Conservation (phyloP, 345 rosid genomes). For the Populus pruinosa region DNA sequence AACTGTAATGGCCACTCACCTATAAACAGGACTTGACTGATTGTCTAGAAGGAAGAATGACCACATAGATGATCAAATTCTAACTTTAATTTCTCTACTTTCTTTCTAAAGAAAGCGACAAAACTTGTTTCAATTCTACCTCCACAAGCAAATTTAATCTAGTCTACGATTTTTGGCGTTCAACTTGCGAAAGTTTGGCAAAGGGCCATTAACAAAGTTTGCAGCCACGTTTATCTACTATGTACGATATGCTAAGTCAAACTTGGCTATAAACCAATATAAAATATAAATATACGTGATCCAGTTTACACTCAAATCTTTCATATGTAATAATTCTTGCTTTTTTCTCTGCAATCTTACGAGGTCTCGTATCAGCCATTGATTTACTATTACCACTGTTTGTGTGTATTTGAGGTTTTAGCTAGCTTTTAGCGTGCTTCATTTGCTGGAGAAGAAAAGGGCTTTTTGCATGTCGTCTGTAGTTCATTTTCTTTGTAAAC, state of each 20-base stretch:
- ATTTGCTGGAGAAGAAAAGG: constrained; percentile 51
- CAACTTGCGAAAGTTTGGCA: constrained; percentile 53
- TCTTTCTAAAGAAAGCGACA: constrained; percentile 15
- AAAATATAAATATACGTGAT: constrained; percentile 3
- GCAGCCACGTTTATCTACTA: constrained; percentile 48
- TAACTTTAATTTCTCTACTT: background rate
- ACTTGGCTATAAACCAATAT: constrained; percentile 14
- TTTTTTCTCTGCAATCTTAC: constrained; percentile 22
- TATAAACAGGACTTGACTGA: background rate
- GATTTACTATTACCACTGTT: background rate
- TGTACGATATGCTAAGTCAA: constrained; percentile 52
- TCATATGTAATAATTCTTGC: background rate
- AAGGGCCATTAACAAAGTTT: constrained; percentile 41
- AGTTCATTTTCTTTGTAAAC: constrained; percentile 27
- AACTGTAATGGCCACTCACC: constrained; percentile 24
- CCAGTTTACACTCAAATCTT: constrained; percentile 31
- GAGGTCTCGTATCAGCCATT: constrained; percentile 13
- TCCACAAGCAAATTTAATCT: constrained; percentile 18
- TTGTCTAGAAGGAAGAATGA: background rate
- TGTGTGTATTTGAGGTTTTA: constrained; percentile 11
- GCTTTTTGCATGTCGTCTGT: background rate
- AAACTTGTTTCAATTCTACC: constrained; percentile 19
- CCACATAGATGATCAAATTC: background rate
- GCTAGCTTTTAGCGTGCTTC: constrained; percentile 22
- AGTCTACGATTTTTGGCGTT: background rate